Evolutionary conservation across 2,329 filamentous ascomycete species (phyloP).

Genomic region (Graphium sp.): DNA sequence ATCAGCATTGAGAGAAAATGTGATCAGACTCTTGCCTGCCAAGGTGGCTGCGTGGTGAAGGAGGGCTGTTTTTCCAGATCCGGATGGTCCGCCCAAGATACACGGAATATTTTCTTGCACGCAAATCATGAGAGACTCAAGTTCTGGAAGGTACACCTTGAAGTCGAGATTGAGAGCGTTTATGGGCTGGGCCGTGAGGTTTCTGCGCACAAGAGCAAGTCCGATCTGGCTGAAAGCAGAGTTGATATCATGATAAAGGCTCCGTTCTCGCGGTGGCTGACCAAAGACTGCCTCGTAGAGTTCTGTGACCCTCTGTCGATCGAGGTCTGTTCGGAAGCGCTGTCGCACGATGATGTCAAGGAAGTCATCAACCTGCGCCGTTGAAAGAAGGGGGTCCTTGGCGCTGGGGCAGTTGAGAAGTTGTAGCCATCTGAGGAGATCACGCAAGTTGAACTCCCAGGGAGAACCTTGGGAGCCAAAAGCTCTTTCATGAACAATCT

Average conservation of each 20-base stretch:
- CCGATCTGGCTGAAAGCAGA: conserved; percentile 60
- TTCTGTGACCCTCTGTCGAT: conserved; percentile 46
- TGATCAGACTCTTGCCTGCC: conserved; percentile 58
- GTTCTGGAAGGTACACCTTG: conserved; percentile 44
- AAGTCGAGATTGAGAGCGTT: conserved; percentile 31
- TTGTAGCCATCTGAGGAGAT: conserved; percentile 76
- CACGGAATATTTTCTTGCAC: conserved; percentile 77
- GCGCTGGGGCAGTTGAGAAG: conserved; percentile 38
- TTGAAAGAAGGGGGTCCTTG: conserved; percentile 40
- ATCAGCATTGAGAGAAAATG: conserved; percentile 84
- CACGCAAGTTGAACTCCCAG: conserved; percentile 92
- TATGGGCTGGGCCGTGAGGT: conserved; percentile 32
- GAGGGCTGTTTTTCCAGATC: conserved; percentile 72
- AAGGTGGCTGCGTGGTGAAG: conserved; percentile 67
- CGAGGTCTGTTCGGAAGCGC: conserved; percentile 59
- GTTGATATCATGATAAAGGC: conserved; percentile 57
- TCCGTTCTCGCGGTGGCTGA: conserved; percentile 31
- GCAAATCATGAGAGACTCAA: conserved; percentile 79
- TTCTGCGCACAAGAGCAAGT: conserved; percentile 50
- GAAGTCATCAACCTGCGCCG: conserved; percentile 52
- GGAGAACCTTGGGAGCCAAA: conserved; percentile 55
- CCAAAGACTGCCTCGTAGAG: conserved; percentile 53
- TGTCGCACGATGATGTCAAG: conserved; percentile 71
- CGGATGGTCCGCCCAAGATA: conserved; percentile 72
- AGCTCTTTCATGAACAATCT: conserved; percentile 41